These are phyloP conservation scores for Areca catechu DNA, from an alignment of 176 grass and related monocot genomes.

Conservation along the genomic window DNA sequence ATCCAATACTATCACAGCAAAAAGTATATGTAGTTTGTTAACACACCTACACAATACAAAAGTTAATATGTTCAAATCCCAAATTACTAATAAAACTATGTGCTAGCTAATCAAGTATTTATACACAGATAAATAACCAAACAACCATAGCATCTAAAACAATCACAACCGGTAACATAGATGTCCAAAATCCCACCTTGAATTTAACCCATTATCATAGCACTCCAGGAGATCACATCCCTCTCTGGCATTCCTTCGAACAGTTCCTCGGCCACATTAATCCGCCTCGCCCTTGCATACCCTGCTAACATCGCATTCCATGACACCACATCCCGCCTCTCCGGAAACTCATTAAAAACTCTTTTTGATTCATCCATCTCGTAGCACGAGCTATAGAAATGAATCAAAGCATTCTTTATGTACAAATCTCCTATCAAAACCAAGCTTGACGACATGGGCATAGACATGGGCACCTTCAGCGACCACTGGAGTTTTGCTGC, in stretches of 20 bases:
- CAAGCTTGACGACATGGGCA: constrained; percentile 38
- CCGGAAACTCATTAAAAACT: constrained; percentile 45
- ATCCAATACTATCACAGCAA: no score
- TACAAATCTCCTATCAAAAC: constrained; percentile 41
- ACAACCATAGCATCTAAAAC: no score
- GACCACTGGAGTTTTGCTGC: neutral
- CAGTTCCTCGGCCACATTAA: constrained; percentile 15
- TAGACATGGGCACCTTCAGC: constrained; percentile 45
- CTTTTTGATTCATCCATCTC: constrained; percentile 24
- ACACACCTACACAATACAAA: no score
- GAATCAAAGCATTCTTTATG: constrained; percentile 47
- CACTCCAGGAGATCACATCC: constrained; percentile 60
- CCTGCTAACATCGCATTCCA: constrained; percentile 53
- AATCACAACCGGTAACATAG: no score
- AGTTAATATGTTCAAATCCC: no score
- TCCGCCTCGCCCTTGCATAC: constrained; percentile 27
- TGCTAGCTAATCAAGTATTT: no score
- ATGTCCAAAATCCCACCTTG: constrained; percentile 46
- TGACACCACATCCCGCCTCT: constrained; percentile 34
- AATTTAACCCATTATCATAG: constrained; percentile 44
- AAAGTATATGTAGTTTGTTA: no score
- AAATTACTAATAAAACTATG: no score
- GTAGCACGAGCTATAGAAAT: constrained; percentile 47
- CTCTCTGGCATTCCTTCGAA: constrained; percentile 43
- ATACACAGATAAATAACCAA: no score